Percentiles rank a stretch among this genome's conserved stretches.
These are phyloP conservation scores for Saccharomyces uvarum DNA, from an alignment of 1,139 yeast genomes.

Conservation along the genomic window DNA sequence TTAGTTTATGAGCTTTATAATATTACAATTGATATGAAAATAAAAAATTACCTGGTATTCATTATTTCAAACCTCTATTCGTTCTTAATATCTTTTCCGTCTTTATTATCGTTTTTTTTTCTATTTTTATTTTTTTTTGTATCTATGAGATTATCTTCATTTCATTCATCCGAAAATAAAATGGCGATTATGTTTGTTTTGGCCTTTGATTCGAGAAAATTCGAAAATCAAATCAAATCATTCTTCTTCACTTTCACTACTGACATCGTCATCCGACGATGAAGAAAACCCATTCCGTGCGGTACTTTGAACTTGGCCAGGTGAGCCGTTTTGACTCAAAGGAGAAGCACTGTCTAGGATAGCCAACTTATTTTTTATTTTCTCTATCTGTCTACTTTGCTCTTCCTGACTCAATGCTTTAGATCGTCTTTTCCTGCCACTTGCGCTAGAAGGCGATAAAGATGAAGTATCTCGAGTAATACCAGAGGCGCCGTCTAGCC, in stretches of 20 bases:
- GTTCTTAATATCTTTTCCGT: neutral
- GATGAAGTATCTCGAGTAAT: slow-evolving; percentile 15
- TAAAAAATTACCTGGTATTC: neutral
- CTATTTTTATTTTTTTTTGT: neutral
- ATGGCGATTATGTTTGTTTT: neutral
- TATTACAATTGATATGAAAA: slow-evolving; percentile 1
- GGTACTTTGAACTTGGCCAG: slow-evolving; percentile 12
- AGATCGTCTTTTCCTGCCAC: slow-evolving; percentile 29
- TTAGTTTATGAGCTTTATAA: neutral
- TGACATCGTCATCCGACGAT: slow-evolving; percentile 37
- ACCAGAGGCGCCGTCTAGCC: slow-evolving; percentile 8
- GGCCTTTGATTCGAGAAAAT: neutral
- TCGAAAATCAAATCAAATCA: slow-evolving; percentile 14
- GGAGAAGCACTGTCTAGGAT: slow-evolving; percentile 47
- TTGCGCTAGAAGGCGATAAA: slow-evolving; percentile 30
- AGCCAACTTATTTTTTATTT: slow-evolving; percentile 73
- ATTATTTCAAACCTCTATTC: neutral
- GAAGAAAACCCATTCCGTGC: slow-evolving; percentile 34
- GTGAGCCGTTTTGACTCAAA: slow-evolving; percentile 27
- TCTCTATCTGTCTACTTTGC: slow-evolving; percentile 73
- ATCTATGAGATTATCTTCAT: neutral
- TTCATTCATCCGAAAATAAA: neutral
- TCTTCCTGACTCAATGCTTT: slow-evolving; percentile 53
- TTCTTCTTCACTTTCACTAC: slow-evolving; percentile 37
- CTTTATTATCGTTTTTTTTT: neutral